phyloP scores from a whole-genome alignment of 305 asterid species.

The Fraxinus albicans region DNA sequence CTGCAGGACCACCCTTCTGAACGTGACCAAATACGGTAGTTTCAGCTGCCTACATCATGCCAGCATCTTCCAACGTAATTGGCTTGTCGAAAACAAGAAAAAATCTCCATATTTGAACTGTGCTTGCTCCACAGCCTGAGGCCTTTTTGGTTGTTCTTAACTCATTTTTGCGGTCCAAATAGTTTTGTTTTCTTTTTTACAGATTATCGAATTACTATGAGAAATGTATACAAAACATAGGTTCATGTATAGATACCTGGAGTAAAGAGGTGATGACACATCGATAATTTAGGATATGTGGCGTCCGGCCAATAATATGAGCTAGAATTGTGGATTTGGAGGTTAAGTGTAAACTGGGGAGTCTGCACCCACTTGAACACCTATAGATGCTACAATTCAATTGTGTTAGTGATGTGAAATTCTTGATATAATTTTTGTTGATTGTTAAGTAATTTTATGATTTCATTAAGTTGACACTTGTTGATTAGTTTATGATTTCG shows the following conservation, averaged over 20 bases:
- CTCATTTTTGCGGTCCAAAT: conserved; percentile 35
- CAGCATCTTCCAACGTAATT: conserved; percentile 62
- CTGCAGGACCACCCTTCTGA: conserved; percentile 57
- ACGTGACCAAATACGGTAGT: conserved; percentile 45
- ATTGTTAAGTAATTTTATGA: too few relatives aligned
- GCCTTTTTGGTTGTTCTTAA: conserved; percentile 46
- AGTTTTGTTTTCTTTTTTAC: not conserved
- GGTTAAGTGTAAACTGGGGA: too few relatives aligned
- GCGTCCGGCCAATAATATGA: conserved; percentile 5
- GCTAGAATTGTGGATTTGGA: not conserved
- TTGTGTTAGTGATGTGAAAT: too few relatives aligned
- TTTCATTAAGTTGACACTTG: too few relatives aligned
- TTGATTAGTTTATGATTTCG: too few relatives aligned
- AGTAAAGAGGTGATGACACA: conserved; percentile 7
- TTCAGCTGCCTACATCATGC: conserved; percentile 70
- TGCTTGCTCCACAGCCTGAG: conserved; percentile 26
- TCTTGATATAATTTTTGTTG: too few relatives aligned
- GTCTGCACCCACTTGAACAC: too few relatives aligned
- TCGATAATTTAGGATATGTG: conserved; percentile 8
- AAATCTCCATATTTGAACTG: conserved; percentile 59
- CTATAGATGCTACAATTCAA: too few relatives aligned
- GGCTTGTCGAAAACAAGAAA: conserved; percentile 54
- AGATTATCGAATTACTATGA: not conserved
- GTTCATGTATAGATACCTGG: not conserved
- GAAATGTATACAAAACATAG: not conserved